A percentile compares a stretch with the other conserved stretches of the same genome.
phyloP scores from a whole-genome alignment of 768 basidiomycete species.

The Auricularia cornea region DNA sequence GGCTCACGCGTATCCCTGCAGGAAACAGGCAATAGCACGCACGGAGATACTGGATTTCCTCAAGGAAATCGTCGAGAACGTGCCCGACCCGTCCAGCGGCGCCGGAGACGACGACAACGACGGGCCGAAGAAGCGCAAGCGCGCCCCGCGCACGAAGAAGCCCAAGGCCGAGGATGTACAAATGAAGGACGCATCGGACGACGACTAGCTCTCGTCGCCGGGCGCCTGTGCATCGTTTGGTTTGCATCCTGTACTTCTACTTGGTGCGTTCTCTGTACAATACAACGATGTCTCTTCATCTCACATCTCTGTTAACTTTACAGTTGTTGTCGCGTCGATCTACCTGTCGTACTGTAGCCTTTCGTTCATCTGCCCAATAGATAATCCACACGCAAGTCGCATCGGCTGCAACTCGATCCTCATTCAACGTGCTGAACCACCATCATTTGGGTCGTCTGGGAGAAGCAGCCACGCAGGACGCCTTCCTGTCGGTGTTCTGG shows the following conservation, averaged over 20 bases:
- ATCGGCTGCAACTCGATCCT: background rate
- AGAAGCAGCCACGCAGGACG: no score
- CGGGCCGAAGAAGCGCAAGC: conserved; percentile 10
- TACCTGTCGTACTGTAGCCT: no score
- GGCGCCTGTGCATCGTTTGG: no score
- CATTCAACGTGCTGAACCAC: no score
- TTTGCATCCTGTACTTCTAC: no score
- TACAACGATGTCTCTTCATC: no score
- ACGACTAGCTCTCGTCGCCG: background rate
- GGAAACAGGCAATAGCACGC: conserved; percentile 86
- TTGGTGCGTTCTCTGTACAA: no score
- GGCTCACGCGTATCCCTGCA: conserved; percentile 23
- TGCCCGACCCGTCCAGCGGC: conserved; percentile 82
- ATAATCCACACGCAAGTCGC: background rate
- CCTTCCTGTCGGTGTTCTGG: no score
- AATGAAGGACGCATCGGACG: conserved; percentile 9
- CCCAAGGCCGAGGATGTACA: conserved; percentile 1
- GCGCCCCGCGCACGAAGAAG: conserved; percentile 7
- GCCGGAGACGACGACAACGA: conserved; percentile 35
- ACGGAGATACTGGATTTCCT: conserved; percentile 90
- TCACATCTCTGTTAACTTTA: no score
- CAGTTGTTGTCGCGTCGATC: no score
- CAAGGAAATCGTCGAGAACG: conserved; percentile 77
- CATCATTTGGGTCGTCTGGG: no score
- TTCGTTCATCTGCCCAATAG: no score